Evolutionary conservation across 2,329 filamentous ascomycete species (phyloP).

Genomic region (Colletotrichum melonis): DNA sequence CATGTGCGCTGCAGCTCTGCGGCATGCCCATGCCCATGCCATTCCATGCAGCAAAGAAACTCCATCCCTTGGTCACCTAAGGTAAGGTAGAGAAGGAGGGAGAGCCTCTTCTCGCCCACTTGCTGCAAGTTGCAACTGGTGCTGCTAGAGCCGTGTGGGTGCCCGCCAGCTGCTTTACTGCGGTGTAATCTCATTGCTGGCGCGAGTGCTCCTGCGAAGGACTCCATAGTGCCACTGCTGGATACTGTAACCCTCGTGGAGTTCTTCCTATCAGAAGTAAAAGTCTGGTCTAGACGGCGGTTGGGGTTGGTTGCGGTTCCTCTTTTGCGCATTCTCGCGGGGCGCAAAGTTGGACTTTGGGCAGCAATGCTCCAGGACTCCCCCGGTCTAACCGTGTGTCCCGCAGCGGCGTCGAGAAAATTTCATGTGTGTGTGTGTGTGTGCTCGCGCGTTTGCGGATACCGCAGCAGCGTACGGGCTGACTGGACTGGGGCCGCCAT

Average conservation of each 20-base stretch:
- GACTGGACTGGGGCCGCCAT: slow-evolving; percentile 1
- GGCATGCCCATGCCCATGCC: slow-evolving; percentile 26
- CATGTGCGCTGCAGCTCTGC: slow-evolving; percentile 33
- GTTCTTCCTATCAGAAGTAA: slow-evolving; percentile 32
- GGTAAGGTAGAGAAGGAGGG: neutral
- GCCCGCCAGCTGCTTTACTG: neutral
- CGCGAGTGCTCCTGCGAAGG: neutral
- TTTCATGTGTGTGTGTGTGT: slow-evolving; percentile 6
- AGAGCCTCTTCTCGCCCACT: slow-evolving; percentile 4
- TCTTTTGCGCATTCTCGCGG: slow-evolving; percentile 35
- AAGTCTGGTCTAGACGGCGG: slow-evolving; percentile 17
- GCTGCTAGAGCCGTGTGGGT: neutral
- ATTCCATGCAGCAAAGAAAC: slow-evolving; percentile 29
- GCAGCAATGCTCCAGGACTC: slow-evolving; percentile 37
- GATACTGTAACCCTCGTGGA: neutral
- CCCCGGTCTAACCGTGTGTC: slow-evolving; percentile 27
- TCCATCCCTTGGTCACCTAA: neutral
- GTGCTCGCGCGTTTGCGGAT: slow-evolving; percentile 25
- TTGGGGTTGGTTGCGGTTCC: slow-evolving; percentile 22
- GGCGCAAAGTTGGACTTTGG: slow-evolving; percentile 33
- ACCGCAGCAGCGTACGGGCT: slow-evolving; percentile 10
- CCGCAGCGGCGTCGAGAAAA: slow-evolving; percentile 14
- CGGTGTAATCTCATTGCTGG: neutral
- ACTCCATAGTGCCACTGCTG: neutral
- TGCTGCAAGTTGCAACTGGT: neutral